These are phyloP conservation scores for Bimuria novae-zelandiae DNA, from an alignment of 2,329 filamentous ascomycete species.

Conservation along the genomic window DNA sequence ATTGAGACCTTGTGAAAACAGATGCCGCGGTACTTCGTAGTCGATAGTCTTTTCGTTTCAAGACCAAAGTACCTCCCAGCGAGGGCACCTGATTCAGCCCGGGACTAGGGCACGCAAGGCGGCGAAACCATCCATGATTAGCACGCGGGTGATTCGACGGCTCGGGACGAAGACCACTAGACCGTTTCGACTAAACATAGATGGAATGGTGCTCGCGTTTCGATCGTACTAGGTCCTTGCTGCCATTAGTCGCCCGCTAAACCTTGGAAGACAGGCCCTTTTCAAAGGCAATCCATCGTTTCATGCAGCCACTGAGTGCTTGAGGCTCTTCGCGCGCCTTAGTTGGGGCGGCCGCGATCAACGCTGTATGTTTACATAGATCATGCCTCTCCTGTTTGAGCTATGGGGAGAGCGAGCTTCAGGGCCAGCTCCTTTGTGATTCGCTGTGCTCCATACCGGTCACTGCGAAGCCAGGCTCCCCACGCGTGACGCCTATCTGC, in stretches of 20 bases:
- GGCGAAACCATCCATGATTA: slow-evolving; percentile 2
- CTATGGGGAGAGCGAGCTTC: background rate
- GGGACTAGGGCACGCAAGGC: background rate
- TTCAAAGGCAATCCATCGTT: background rate
- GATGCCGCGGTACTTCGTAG: background rate
- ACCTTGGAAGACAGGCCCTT: background rate
- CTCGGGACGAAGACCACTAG: slow-evolving; percentile 5
- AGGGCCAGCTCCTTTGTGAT: background rate
- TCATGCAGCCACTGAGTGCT: background rate
- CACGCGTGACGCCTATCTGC: background rate
- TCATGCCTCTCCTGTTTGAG: background rate
- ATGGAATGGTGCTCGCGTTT: background rate
- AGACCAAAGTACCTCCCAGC: background rate
- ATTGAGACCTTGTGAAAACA: background rate
- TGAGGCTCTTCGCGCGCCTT: background rate
- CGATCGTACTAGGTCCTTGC: too few relatives aligned
- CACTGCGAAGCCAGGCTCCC: background rate
- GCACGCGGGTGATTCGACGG: background rate
- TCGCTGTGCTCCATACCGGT: background rate
- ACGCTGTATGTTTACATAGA: background rate
- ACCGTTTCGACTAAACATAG: background rate
- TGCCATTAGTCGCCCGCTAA: slow-evolving; percentile 2
- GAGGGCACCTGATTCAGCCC: background rate
- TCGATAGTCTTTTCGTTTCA: background rate
- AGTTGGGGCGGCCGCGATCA: background rate